Evolutionary conservation across 2,329 filamentous ascomycete genomes (phyloP).

Genomic region (Neofusicoccum sp.): DNA sequence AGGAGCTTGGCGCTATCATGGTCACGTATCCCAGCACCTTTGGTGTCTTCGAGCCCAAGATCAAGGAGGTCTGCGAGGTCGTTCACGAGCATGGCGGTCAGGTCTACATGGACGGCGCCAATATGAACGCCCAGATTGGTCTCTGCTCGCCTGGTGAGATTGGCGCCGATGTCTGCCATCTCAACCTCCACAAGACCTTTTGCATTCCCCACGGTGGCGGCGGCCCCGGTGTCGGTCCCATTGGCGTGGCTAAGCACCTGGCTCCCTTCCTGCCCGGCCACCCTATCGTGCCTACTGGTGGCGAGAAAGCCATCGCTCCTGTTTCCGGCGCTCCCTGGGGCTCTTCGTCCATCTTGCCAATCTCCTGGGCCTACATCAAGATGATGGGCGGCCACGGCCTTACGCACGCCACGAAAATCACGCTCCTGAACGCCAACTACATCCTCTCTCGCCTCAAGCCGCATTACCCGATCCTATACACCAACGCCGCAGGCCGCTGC

Average conservation of each 20-base stretch:
- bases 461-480: conserved; percentile 91
- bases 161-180: conserved; percentile 92
- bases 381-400: conserved; percentile 86
- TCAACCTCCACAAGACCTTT: conserved; percentile 98
- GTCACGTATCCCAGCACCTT: conserved; percentile 95
- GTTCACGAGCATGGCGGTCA: conserved; percentile 87
- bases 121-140: conserved; percentile 98
- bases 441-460: conserved; percentile 82
- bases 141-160: conserved; percentile 93
- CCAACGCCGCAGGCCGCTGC: conserved; percentile 81
- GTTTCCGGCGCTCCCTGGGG: conserved; percentile 83
- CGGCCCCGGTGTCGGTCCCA: conserved; percentile 89
- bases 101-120: conserved; percentile 98
- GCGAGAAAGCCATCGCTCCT: conserved; percentile 61
- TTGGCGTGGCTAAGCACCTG: conserved; percentile 84
- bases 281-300: conserved; percentile 58
- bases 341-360: conserved; percentile 87
- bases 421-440: conserved; percentile 96
- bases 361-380: conserved; percentile 92
- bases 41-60: conserved; percentile 87
- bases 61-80: conserved; percentile 80
- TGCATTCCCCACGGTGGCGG: conserved; percentile 96
- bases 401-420: conserved; percentile 85
- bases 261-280: conserved; percentile 72
- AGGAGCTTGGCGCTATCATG: conserved; percentile 90